Evolutionary conservation across 2,329 filamentous ascomycete species (phyloP), one percentile per base, ranked within the genome.

Genomic region (Fusarium sororula): DNA sequence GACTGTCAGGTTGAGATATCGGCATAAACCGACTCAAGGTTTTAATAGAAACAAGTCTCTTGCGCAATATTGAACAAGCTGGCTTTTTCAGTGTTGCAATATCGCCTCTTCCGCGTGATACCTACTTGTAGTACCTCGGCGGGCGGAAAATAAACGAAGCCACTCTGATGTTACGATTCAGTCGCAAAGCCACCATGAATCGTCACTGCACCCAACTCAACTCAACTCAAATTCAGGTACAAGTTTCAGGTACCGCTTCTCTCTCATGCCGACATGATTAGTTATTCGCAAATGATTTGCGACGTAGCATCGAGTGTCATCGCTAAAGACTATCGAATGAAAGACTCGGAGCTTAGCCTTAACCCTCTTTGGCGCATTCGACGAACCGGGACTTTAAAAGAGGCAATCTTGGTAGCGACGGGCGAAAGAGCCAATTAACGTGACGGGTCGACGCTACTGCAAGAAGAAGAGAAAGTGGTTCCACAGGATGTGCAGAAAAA

Each of bases 371-470:
- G n/a, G 45, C 18, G 15, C 55, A 50, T 22, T 62, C 48, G 18
- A 39, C n/a, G 41, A 28, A 62, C 42, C 37, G 24, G 57, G 50
- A 17, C 47, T 26, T 45, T 50, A 58, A 60, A 58, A 58, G 56
- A 58, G 47, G 53, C 53, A 70, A 69, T 69, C 66, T 69, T 38
- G 37, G 41, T 48, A 28, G 20, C 28, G 45, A 41, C 48, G 35
- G 58, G 44, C 35, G 35, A n/a, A 64, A 37, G 50, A 62, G 66
- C 67, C 66, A 70, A 70, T 70, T 70, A 53, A 45, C 37, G 17
- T 14, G 12, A 37, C 30, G 30, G 41, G n/a, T 50, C 47, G 18
- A 50, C 41, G 57, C 66, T 63, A 69, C 51, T 57, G 58, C 41
- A 42, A 32, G 41, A 58, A 56, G 44, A 50, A 30, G 51, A 55